Conservation (phyloP, 106 monocot species). For the Phalaenopsis equestris region DNA sequence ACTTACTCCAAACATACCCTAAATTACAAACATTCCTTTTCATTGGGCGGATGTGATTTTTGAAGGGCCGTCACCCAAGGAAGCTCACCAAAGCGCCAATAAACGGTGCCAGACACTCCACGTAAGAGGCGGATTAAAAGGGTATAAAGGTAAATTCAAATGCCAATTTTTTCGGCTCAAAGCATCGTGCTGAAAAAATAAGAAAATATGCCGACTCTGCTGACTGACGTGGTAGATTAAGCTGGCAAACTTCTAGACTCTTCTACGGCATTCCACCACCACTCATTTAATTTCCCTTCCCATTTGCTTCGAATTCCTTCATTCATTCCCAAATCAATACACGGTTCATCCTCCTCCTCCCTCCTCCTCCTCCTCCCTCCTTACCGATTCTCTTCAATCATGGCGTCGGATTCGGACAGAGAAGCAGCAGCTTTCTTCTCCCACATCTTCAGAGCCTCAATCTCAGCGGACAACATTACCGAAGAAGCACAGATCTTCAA, state of each 20-base stretch:
- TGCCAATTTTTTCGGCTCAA: too few species aligned
- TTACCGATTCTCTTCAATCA: neutral
- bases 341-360: neutral
- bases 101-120: too few species aligned
- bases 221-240: neutral
- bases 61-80: too few species aligned
- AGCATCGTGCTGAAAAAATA: neutral
- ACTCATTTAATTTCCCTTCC: neutral
- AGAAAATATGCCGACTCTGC: neutral
- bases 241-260: neutral
- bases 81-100: too few species aligned
- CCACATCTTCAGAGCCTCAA: constrained; percentile 1
- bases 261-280: neutral
- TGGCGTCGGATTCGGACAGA: neutral
- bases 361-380: neutral
- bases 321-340: neutral
- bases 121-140: neutral
- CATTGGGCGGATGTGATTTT: too few species aligned
- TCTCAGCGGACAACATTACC: neutral
- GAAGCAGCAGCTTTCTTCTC: constrained; percentile 7
- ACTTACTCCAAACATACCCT: too few species aligned
- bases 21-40: too few species aligned
- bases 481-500: neutral
- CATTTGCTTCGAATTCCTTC: neutral
- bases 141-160: neutral